Conservation (phyloP, 768 basidiomycete genomes). For the Russula ochroleuca region DNA sequence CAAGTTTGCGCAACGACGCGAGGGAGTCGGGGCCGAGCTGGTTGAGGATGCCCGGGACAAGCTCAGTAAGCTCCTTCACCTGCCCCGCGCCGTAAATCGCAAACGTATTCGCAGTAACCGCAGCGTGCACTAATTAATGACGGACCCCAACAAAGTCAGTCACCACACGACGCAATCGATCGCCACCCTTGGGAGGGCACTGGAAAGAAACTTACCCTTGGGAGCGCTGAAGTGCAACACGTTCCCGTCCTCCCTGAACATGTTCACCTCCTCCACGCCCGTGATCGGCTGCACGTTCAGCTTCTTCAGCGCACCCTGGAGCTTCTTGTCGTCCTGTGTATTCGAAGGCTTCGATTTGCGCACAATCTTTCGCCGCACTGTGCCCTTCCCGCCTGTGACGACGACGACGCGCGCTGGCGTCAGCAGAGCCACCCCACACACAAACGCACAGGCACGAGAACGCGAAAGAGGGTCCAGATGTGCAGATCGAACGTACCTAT, state of each 20-base stretch:
- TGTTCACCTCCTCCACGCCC: conserved; percentile 99
- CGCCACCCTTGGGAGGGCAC: too few relatives aligned
- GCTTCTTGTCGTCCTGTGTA: conserved; percentile 94
- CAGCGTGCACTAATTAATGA: conserved; percentile 85
- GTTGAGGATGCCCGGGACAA: conserved; percentile 97
- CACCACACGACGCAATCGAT: too few relatives aligned
- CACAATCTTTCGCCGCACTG: conserved; percentile 92
- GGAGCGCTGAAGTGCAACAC: conserved; percentile 96
- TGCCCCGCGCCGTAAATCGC: conserved; percentile 95
- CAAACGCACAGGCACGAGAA: too few relatives aligned
- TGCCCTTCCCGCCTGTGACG: conserved; percentile 87
- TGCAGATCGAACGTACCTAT: conserved; percentile 57
- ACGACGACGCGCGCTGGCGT: conserved; percentile 27
- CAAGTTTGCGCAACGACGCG: conserved; percentile 93
- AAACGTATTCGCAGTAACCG: conserved; percentile 89
- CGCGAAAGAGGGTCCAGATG: neutral
- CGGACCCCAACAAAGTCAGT: too few relatives aligned
- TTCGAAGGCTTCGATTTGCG: conserved; percentile 82
- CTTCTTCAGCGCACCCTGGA: conserved; percentile 96
- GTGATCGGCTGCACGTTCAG: conserved; percentile 92
- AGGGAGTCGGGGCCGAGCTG: conserved; percentile 99
- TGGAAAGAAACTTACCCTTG: conserved; percentile 83
- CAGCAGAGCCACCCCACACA: neutral
- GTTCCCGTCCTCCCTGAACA: conserved; percentile 98
- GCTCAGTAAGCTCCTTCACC: conserved; percentile 97